Evolutionary conservation across 2,329 filamentous ascomycete species (phyloP), one percentile per base, ranked within the genome.

Genomic region (Ophiostoma perfectum): DNA sequence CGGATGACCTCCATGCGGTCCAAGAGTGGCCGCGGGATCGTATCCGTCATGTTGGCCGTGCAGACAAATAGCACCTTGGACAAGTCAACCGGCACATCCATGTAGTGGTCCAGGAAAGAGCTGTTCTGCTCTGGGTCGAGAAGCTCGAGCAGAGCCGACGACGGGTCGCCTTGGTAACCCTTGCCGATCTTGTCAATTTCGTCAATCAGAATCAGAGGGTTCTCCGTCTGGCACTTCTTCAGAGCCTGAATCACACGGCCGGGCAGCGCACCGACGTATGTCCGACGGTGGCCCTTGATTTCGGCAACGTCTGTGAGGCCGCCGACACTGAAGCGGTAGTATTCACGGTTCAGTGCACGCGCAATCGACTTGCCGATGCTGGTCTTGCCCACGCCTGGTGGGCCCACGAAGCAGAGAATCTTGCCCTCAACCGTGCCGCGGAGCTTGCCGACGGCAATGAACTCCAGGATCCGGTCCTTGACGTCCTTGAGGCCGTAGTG

Each of bases 221-320:
- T 99, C 79, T 99, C 96, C 0, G 95, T 99, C 80, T 98, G 93
- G 77, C 94, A 98, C 79, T 99, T 99, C 84, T 99, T 99, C 75
- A 99, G 81, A 0, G 95, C 95, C 79, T 99, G 96, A 71, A 99
- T 98, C 76, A 99, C 97, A 70, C 96, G 91, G 66, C 95, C 96
- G 4, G 95, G 95, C 47, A 99, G 82, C 39, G 95, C 95, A 71
- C 96, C 95, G 67, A 99, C 95, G 74, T 99, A 99, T 2, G 95
- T 99, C 74, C 95, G 87, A 74, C 95, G 86, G 78, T 99, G 95
- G 66, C 95, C 95, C 82, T 99, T 99, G 83, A 99, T 98, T 78
- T 99, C 95, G 18, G 95, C 95, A 72, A 99, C 96, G 79, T 99
- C 95, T 4, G 94, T 96, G 73, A 99, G 84, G 74, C 95, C 95